Conservation (phyloP, 345 rosid species). For the Citrus reticulata region DNA sequence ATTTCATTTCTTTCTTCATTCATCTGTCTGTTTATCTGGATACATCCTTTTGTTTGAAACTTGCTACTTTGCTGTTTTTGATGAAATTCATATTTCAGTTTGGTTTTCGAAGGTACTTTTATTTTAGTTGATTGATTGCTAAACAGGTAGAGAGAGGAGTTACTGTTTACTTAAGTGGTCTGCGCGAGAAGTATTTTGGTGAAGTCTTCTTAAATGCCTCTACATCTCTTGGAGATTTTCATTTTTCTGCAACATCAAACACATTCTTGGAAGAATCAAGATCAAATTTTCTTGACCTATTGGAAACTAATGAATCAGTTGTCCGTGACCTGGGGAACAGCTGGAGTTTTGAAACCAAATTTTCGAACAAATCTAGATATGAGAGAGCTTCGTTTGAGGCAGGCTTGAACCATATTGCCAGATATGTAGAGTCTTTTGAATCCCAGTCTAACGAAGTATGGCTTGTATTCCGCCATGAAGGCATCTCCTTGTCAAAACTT, state of each 20-base stretch:
- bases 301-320: slow-evolving; percentile 26
- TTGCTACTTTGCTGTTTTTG: neutral
- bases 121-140: slow-evolving; percentile 3
- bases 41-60: neutral
- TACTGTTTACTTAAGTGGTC: slow-evolving; percentile 76
- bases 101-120: neutral
- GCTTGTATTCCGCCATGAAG: slow-evolving; percentile 92
- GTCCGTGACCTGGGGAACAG: slow-evolving; percentile 20
- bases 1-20: neutral
- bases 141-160: slow-evolving; percentile 91
- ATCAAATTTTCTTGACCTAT: slow-evolving; percentile 18
- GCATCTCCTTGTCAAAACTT: slow-evolving; percentile 78
- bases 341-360: slow-evolving; percentile 29
- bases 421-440: slow-evolving; percentile 91
- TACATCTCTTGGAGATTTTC: slow-evolving; percentile 39
- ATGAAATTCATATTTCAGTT: neutral
- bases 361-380: slow-evolving; percentile 21
- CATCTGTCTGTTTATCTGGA: neutral
- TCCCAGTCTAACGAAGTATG: slow-evolving; percentile 86
- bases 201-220: slow-evolving; percentile 78
- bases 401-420: slow-evolving; percentile 86
- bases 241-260: slow-evolving; percentile 27
- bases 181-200: slow-evolving; percentile 93
- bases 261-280: slow-evolving; percentile 32
- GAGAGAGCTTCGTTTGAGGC: slow-evolving; percentile 42